Evolutionary conservation across 2,329 filamentous ascomycete species (phyloP).

Genomic region (Aspergillus felis): DNA sequence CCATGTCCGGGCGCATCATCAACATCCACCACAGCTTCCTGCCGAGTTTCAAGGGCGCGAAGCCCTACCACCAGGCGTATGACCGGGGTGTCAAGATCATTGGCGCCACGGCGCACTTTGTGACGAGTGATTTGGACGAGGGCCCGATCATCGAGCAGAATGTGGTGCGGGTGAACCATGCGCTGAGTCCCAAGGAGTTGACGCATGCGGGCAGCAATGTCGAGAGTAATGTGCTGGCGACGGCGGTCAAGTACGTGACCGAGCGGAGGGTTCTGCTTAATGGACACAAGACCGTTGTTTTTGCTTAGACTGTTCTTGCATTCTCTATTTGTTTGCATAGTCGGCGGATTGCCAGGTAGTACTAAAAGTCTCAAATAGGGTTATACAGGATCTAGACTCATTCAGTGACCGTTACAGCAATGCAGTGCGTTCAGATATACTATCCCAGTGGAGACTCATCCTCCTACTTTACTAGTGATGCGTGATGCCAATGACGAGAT

Average conservation of each 20-base stretch:
- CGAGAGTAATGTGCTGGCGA: conserved; percentile 76
- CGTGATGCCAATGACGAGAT: neutral
- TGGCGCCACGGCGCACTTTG: conserved; percentile 80
- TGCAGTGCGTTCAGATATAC: too few relatives aligned
- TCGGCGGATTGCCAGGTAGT: neutral
- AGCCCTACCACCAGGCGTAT: conserved; percentile 84
- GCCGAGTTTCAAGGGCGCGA: conserved; percentile 82
- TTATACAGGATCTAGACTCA: too few relatives aligned
- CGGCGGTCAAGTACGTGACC: conserved; percentile 79
- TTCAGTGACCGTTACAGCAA: too few relatives aligned
- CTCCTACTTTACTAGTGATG: too few relatives aligned
- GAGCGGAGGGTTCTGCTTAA: conserved; percentile 76
- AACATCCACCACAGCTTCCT: conserved; percentile 89
- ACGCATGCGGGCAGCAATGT: conserved; percentile 79
- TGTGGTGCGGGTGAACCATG: conserved; percentile 71
- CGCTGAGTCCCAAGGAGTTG: conserved; percentile 69
- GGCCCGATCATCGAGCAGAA: conserved; percentile 86
- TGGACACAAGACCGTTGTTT: conserved; percentile 75
- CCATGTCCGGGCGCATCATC: conserved; percentile 83
- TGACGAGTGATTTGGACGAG: conserved; percentile 79
- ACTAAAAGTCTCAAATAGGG: neutral
- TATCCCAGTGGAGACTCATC: too few relatives aligned
- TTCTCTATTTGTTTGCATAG: neutral
- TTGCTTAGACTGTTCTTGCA: conserved; percentile 43
- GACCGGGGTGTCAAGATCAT: conserved; percentile 86